These are phyloP conservation scores for Gamsiella multidivaricata DNA, from an alignment of 192 early-diverging fungal species.

Conservation along the genomic window DNA sequence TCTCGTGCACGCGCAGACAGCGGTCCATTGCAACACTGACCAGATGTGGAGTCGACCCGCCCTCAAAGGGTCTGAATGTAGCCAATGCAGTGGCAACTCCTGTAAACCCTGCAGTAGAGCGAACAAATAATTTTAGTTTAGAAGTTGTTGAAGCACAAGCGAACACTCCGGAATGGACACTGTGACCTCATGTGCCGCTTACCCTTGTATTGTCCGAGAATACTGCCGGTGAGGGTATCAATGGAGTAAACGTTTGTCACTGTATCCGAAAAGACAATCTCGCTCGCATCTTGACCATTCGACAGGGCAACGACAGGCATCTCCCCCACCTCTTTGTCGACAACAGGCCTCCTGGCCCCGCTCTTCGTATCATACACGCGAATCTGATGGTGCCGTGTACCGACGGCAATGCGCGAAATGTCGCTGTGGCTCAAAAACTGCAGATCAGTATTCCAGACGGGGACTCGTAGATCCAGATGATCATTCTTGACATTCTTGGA, in stretches of 20 bases:
- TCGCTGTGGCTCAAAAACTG: constrained; percentile 74
- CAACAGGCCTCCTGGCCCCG: constrained; percentile 72
- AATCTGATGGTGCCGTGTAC: constrained; percentile 81
- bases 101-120: constrained; percentile 49
- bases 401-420: constrained; percentile 66
- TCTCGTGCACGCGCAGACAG: constrained; percentile 81
- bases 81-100: constrained; percentile 63
- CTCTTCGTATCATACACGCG: constrained; percentile 84
- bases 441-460: constrained; percentile 90
- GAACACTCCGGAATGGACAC: no score
- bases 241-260: constrained; percentile 69
- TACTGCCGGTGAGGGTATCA: constrained; percentile 67
- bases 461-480: constrained; percentile 81
- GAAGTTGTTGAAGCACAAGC: no score
- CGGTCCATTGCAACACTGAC: constrained; percentile 80
- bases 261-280: constrained; percentile 76
- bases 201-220: constrained; percentile 73
- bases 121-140: no score
- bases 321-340: constrained; percentile 73
- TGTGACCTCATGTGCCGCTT: no score
- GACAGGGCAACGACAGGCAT: constrained; percentile 70
- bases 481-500: constrained; percentile 91
- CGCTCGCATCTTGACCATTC: constrained; percentile 60
- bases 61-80: constrained; percentile 38
- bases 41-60: constrained; percentile 46